phyloP scores from a whole-genome alignment of 2,329 filamentous ascomycete species.

The Hypoxylon sp. region DNA sequence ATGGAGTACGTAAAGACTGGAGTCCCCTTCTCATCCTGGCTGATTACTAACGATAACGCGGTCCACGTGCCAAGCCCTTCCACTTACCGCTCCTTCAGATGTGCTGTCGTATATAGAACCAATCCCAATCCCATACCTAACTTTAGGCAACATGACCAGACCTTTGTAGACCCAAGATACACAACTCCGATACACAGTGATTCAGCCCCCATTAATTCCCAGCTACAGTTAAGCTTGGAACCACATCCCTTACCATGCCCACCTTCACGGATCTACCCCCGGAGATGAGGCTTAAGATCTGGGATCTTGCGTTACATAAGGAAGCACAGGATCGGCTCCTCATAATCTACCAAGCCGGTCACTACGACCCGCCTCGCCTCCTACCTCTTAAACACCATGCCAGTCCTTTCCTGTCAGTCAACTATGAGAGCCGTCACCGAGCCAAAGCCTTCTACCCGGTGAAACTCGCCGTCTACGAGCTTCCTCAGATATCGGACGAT shows the following conservation, averaged over 20 bases:
- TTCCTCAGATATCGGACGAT: background rate
- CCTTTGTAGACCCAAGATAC: background rate
- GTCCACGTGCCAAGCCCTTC: slow-evolving; percentile 1
- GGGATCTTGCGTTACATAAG: slow-evolving; percentile 25
- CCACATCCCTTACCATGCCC: slow-evolving; percentile 3
- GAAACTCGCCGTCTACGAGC: slow-evolving; percentile 20
- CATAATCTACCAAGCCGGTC: slow-evolving; percentile 1
- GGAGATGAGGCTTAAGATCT: slow-evolving; percentile 27
- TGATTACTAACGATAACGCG: slow-evolving; percentile 7
- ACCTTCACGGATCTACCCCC: slow-evolving; percentile 18
- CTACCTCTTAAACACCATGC: slow-evolving; percentile 24
- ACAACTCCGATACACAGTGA: background rate
- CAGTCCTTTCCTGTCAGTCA: slow-evolving; percentile 27
- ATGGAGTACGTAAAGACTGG: background rate
- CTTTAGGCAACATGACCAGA: background rate
- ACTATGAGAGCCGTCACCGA: slow-evolving; percentile 25
- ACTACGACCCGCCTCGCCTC: background rate
- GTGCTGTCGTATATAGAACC: background rate
- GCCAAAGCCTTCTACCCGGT: slow-evolving; percentile 25
- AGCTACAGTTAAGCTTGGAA: background rate
- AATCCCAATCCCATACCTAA: background rate
- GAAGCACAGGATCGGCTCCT: slow-evolving; percentile 25
- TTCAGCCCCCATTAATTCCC: background rate
- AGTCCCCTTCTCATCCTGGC: slow-evolving; percentile 2
- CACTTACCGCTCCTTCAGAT: slow-evolving; percentile 1